Percentiles rank a stretch among this genome's conserved stretches.
Conservation (phyloP, 192 early-diverging fungal genomes). For the Diversispora eburnea region DNA sequence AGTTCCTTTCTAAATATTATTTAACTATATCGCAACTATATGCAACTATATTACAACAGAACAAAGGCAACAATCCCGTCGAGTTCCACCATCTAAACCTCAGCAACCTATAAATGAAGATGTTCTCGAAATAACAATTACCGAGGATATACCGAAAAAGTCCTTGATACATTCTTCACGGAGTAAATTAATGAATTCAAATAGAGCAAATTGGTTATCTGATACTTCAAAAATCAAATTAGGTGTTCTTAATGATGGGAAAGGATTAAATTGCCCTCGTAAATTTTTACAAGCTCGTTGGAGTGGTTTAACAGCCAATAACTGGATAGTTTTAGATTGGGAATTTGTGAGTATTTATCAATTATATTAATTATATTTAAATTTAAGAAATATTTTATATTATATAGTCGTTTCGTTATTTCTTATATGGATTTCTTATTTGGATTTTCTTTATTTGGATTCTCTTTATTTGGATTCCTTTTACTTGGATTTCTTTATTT, state of each 20-base stretch:
- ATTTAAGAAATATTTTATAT: background rate
- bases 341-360: constrained; percentile 12
- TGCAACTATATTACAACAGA: too few species aligned
- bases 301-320: background rate
- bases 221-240: constrained; percentile 8
- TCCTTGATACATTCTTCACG: background rate
- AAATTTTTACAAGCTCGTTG: constrained; percentile 20
- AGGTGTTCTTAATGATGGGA: background rate
- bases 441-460: too few species aligned
- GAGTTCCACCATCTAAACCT: background rate
- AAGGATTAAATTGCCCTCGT: constrained; percentile 17
- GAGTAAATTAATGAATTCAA: background rate
- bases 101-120: background rate
- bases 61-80: background rate
- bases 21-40: too few species aligned
- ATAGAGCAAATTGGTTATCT: background rate
- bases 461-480: background rate
- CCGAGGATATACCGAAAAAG: background rate
- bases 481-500: too few species aligned
- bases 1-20: too few species aligned
- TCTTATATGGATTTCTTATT: background rate
- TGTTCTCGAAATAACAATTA: constrained; percentile 14
- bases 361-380: background rate
- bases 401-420: background rate
- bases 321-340: constrained; percentile 22